Conservation (phyloP, 306 rosid species). For the Fagus crenata region DNA sequence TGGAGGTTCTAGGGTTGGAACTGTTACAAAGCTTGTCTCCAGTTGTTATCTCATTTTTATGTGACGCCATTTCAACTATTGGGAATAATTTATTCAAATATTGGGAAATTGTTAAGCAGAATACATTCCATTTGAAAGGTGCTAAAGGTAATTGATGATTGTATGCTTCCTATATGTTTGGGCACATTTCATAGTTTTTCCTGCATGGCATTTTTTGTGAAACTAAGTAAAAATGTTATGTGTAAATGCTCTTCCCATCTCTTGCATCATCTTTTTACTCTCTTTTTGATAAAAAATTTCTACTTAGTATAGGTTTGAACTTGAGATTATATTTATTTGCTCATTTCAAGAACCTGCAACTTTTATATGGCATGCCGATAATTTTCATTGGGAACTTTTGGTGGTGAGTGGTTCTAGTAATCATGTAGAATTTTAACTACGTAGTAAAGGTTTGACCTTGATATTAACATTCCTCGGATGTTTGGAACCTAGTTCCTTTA, state of each 20-base stretch:
- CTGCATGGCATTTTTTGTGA: not conserved
- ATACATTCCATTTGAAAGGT: constrained; percentile 40
- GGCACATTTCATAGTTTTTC: not conserved
- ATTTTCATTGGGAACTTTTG: not conserved
- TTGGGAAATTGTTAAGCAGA: constrained; percentile 59
- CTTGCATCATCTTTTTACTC: not conserved
- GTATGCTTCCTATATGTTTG: constrained; percentile 1
- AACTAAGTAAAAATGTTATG: not conserved
- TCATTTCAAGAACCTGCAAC: not conserved
- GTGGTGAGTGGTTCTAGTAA: not conserved
- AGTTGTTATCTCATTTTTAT: constrained; percentile 73
- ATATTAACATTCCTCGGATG: no score
- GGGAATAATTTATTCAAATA: constrained; percentile 79
- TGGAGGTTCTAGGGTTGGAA: constrained; percentile 39
- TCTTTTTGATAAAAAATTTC: not conserved
- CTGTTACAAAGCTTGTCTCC: constrained; percentile 49
- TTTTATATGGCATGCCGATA: not conserved
- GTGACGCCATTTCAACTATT: constrained; percentile 74
- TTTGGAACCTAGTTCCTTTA: no score
- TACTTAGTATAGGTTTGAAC: not conserved
- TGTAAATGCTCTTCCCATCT: not conserved
- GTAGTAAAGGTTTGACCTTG: no score
- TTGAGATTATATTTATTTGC: not conserved
- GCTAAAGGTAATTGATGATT: constrained; percentile 53
- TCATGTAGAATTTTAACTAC: no score